These are phyloP conservation scores for Colletotrichum gloeosporioides DNA, from an alignment of 2,329 filamentous ascomycete genomes.

Conservation along the genomic window DNA sequence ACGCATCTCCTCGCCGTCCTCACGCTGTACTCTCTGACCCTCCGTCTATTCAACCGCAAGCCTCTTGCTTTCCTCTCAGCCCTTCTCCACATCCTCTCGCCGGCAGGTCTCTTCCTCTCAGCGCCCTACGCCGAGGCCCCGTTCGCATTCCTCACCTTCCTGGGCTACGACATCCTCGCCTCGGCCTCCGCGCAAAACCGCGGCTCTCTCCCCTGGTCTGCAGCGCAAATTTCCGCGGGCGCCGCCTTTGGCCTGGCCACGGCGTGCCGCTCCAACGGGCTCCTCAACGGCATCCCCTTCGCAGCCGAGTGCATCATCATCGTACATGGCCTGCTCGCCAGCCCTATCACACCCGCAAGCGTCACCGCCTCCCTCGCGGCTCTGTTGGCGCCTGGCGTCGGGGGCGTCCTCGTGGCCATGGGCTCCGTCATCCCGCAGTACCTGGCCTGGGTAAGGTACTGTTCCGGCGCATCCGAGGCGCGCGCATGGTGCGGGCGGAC, in stretches of 20 bases:
- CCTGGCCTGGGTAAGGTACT: conserved; percentile 77
- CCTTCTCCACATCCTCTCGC: conserved; percentile 80
- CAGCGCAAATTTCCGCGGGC: conserved; percentile 66
- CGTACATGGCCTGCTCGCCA: conserved; percentile 43
- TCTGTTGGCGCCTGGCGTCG: conserved; percentile 64
- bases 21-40: conserved; percentile 71
- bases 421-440: conserved; percentile 77
- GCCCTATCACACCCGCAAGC: conserved; percentile 31
- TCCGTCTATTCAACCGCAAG: conserved; percentile 55
- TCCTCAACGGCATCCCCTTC: conserved; percentile 82
- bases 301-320: conserved; percentile 62
- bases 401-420: conserved; percentile 70
- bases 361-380: conserved; percentile 49
- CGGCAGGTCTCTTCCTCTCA: conserved; percentile 87
- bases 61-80: conserved; percentile 72
- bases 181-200: conserved; percentile 47
- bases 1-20: conserved; percentile 80
- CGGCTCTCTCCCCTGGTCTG: conserved; percentile 41
- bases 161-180: conserved; percentile 74
- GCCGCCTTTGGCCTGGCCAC: conserved; percentile 74
- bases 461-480: conserved; percentile 41
- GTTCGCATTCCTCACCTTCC: conserved; percentile 79
- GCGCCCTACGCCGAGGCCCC: conserved; percentile 84
- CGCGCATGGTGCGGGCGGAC: conserved; percentile 76
- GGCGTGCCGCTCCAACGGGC: conserved; percentile 81